These are phyloP conservation scores for Vigna angularis DNA, from an alignment of 306 rosid species.

Conservation along the genomic window DNA sequence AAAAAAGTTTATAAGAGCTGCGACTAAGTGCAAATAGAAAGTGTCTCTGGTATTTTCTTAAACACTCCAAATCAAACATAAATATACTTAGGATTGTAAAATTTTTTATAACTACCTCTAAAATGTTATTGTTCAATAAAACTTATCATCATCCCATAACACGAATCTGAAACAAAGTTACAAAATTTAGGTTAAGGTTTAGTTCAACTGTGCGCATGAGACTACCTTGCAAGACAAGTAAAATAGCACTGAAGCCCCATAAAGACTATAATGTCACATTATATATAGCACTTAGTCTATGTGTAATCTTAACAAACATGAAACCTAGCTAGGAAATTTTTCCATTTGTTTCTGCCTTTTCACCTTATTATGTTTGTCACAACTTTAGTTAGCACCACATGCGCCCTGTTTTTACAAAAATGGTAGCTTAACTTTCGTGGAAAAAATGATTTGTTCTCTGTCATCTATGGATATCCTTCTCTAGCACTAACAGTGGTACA, in stretches of 20 bases:
- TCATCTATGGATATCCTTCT: constrained; percentile 10
- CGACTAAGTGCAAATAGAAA: not conserved
- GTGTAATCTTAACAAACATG: not conserved
- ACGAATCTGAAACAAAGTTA: not conserved
- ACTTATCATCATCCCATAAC: not conserved
- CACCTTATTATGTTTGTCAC: constrained; percentile 42
- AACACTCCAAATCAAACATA: not conserved
- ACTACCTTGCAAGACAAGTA: not conserved
- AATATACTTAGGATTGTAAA: too few relatives aligned
- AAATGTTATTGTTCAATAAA: too few relatives aligned
- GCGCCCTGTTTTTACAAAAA: constrained; percentile 12
- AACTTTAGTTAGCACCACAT: constrained; percentile 43
- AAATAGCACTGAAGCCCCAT: not conserved
- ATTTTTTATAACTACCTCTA: too few relatives aligned
- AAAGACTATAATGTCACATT: not conserved
- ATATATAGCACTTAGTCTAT: not conserved
- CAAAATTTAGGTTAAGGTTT: not conserved
- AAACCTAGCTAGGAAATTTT: constrained; percentile 17
- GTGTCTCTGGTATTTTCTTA: too few relatives aligned
- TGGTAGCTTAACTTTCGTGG: constrained; percentile 20
- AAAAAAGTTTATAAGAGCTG: not conserved
- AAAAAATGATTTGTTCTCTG: constrained; percentile 26
- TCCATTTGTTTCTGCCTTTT: constrained; percentile 25
- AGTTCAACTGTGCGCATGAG: not conserved
- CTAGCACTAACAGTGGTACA: constrained; percentile 16